Percentiles rank a stretch among this genome's conserved stretches.
Conservation (phyloP, 345 rosid species). For the Citrus unshiu region DNA sequence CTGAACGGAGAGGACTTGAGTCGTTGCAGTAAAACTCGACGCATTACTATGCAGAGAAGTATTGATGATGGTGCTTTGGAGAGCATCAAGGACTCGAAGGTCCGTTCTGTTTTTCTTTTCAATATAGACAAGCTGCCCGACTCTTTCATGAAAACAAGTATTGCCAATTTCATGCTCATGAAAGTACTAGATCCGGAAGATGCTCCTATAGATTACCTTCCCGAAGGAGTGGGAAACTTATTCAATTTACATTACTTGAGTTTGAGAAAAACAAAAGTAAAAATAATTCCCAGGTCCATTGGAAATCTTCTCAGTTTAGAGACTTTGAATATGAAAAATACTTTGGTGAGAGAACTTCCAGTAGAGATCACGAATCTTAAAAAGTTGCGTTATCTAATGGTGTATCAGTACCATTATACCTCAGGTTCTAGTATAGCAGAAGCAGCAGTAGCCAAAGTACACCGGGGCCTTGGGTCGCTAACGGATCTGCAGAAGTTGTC, state of each 20-base stretch:
- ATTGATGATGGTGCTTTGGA: too few relatives aligned
- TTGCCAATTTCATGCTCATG: background rate
- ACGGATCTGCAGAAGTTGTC: background rate
- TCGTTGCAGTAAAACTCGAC: too few relatives aligned
- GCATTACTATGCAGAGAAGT: too few relatives aligned
- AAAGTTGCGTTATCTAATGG: background rate
- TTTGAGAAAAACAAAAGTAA: background rate
- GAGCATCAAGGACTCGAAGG: too few relatives aligned
- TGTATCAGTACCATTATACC: background rate
- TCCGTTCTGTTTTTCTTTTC: background rate
- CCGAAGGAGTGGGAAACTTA: background rate
- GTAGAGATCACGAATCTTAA: background rate
- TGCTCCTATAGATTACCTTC: background rate
- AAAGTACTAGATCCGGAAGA: background rate
- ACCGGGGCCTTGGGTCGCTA: background rate
- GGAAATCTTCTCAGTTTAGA: slow-evolving; percentile 1
- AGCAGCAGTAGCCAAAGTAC: background rate
- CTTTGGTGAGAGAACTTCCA: background rate
- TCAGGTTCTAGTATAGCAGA: fast-evolving
- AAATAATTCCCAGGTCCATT: background rate
- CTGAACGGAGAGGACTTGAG: too few relatives aligned
- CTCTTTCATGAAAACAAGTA: background rate
- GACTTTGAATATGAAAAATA: background rate
- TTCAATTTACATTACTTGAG: too few relatives aligned
- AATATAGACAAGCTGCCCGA: background rate